Percentiles rank a stretch among this genome's conserved stretches.
Evolutionary conservation across 2,329 filamentous ascomycete species (phyloP).

Genomic region (Botrytis paeoniae): DNA sequence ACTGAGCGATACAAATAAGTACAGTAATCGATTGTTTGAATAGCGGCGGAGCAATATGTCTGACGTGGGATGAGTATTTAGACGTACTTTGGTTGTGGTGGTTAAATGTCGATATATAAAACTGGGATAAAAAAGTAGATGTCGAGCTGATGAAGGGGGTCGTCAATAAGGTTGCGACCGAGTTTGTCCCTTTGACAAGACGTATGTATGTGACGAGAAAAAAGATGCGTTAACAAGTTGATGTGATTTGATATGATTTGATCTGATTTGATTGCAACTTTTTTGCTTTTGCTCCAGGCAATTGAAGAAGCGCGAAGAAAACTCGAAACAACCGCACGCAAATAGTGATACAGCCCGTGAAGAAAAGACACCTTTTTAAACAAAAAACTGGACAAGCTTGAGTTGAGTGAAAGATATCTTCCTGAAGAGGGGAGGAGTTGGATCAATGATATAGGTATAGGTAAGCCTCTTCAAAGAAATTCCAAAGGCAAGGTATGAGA

Average conservation of each 20-base stretch:
- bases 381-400: not conserved
- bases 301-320: slow-evolving; percentile 2
- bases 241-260: not conserved
- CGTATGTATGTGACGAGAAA: not conserved
- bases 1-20: not conserved
- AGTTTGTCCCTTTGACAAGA: not conserved
- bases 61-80: slow-evolving; percentile 16
- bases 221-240: not conserved
- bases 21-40: slow-evolving; percentile 7
- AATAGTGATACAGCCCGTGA: slow-evolving; percentile 7
- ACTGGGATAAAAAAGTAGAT: not conserved
- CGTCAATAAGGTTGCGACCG: not conserved
- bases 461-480: not conserved
- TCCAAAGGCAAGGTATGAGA: not conserved
- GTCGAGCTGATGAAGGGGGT: not conserved
- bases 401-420: not conserved
- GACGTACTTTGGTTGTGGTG: not conserved
- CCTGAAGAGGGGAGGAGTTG: not conserved
- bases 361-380: not conserved
- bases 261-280: not conserved
- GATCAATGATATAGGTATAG: slow-evolving; percentile 1
- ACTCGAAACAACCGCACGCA: slow-evolving; percentile 7
- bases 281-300: slow-evolving; percentile 11
- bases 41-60: slow-evolving; percentile 10
- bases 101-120: slow-evolving; percentile 5